A percentile compares a stretch with the other conserved stretches of the same genome.
These are phyloP conservation scores for Karstenula rhodostoma DNA, from an alignment of 2,329 filamentous ascomycete species.

Conservation along the genomic window DNA sequence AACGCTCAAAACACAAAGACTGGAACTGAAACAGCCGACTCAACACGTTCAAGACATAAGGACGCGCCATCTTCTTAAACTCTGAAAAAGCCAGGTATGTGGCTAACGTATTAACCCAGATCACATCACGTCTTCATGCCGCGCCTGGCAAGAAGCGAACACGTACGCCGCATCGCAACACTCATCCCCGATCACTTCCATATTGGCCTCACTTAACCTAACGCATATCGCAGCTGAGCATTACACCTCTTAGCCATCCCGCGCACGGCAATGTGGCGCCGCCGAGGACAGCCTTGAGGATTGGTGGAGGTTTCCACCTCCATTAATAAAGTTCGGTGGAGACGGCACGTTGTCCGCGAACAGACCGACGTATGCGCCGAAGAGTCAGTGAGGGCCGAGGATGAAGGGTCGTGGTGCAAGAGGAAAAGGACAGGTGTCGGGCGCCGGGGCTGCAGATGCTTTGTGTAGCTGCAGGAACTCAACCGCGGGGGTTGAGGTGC, in stretches of 20 bases:
- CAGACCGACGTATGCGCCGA: not conserved
- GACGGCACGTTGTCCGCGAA: constrained; percentile 10
- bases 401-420: not conserved
- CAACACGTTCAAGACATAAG: not conserved
- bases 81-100: constrained; percentile 1
- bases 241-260: not conserved
- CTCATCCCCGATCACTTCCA: not conserved
- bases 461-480: constrained; percentile 7
- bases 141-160: constrained; percentile 3
- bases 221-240: constrained; percentile 8
- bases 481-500: constrained; percentile 5
- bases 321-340: constrained; percentile 1
- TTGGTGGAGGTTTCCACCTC: constrained; percentile 1
- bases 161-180: constrained; percentile 7
- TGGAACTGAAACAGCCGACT: not conserved
- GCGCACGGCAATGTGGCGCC: not conserved
- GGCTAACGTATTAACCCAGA: constrained; percentile 1
- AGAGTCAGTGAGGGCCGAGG: not conserved
- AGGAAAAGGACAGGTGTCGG: constrained; percentile 12
- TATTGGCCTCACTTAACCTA: not conserved
- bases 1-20: not conserved
- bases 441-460: constrained; percentile 1
- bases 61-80: not conserved
- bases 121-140: not conserved
- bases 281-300: not conserved